phyloP scores from a whole-genome alignment of 2,329 filamentous ascomycete species.

The Didymellaceae sp. region DNA sequence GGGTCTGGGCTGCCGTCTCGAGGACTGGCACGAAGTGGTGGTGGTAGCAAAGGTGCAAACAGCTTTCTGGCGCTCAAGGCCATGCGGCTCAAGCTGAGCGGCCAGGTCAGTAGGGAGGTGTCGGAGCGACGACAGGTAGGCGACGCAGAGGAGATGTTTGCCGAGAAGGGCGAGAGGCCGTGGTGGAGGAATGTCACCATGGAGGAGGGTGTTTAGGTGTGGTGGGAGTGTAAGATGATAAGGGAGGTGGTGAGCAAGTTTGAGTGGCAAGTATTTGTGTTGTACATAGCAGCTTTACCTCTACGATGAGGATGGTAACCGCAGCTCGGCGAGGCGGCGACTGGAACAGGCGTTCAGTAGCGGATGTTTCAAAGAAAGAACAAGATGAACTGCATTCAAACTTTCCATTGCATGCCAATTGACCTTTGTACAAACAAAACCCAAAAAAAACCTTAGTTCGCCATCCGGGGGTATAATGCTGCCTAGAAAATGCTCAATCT shows the following conservation, averaged over 20 bases:
- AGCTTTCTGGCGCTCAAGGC: slow-evolving; percentile 56
- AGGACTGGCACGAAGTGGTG: slow-evolving; percentile 64
- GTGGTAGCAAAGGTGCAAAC: slow-evolving; percentile 9
- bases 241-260: neutral
- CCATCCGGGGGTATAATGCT: slow-evolving; percentile 20
- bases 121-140: slow-evolving; percentile 89
- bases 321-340: neutral
- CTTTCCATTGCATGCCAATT: neutral
- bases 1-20: slow-evolving; percentile 38
- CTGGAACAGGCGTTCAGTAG: neutral
- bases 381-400: neutral
- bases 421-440: neutral
- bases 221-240: neutral
- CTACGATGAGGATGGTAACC: too few relatives aligned
- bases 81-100: slow-evolving; percentile 73
- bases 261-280: neutral
- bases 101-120: slow-evolving; percentile 64
- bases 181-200: slow-evolving; percentile 60
- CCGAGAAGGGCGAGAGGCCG: slow-evolving; percentile 42
- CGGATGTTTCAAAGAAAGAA: neutral
- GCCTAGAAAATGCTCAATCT: neutral
- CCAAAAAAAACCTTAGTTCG: neutral
- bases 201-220: slow-evolving; percentile 57
- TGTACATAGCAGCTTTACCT: neutral
- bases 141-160: slow-evolving; percentile 79